A percentile compares a stretch with the other conserved stretches of the same genome.
These are phyloP conservation scores for Drosera spatulata DNA, from an alignment of 179 eudicot species.

Conservation along the genomic window DNA sequence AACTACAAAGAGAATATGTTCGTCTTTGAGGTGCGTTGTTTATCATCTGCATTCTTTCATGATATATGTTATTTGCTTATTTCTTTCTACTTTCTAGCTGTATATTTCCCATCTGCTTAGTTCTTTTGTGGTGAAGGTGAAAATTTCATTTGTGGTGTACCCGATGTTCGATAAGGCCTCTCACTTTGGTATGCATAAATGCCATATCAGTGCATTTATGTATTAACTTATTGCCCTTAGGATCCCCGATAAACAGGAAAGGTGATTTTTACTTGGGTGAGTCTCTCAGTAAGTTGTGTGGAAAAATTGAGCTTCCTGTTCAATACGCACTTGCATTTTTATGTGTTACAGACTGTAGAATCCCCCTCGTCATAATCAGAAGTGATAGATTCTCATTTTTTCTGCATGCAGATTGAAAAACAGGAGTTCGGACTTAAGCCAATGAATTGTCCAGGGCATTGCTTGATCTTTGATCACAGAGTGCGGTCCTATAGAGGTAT, in stretches of 20 bases:
- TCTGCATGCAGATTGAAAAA: conserved; percentile 60
- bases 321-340: neutral
- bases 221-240: no score
- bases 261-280: no score
- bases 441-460: conserved; percentile 98
- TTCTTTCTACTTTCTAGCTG: no score
- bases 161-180: no score
- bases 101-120: no score
- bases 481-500: conserved; percentile 96
- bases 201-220: no score
- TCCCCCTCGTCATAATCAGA: neutral
- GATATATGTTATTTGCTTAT: neutral
- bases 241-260: no score
- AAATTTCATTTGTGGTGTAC: no score
- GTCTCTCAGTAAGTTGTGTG: no score
- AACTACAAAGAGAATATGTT: conserved; percentile 96
- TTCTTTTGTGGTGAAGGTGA: no score
- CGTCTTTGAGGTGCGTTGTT: conserved; percentile 63
- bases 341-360: neutral
- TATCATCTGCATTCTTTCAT: neutral
- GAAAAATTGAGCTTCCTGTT: no score
- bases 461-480: conserved; percentile 85
- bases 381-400: neutral
- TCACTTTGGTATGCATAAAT: no score
- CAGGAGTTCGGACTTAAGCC: conserved; percentile 98